Conservation (phyloP, 2,329 filamentous ascomycete species). For the Xylaria sp. region DNA sequence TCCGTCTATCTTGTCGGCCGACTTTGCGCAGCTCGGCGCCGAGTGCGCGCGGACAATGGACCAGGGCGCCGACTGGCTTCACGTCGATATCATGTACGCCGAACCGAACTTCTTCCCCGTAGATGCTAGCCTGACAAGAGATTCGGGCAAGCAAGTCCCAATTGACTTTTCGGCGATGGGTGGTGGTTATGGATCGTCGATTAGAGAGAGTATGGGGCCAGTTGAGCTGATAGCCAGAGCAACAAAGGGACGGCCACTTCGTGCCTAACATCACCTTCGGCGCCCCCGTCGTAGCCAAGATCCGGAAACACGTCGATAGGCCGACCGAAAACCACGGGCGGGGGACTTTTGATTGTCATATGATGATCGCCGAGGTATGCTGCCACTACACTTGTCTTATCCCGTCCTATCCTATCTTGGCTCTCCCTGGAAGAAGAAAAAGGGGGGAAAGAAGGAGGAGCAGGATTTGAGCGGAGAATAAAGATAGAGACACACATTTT, state of each 20-base stretch:
- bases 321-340: slow-evolving; percentile 76
- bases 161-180: neutral
- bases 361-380: slow-evolving; percentile 98
- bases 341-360: slow-evolving; percentile 98
- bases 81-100: slow-evolving; percentile 86
- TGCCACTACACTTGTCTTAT: slow-evolving; percentile 36
- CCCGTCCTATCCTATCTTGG: neutral
- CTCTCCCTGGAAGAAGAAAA: neutral
- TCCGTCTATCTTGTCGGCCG: slow-evolving; percentile 96
- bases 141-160: neutral
- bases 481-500: neutral
- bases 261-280: slow-evolving; percentile 99
- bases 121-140: neutral
- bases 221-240: slow-evolving; percentile 24
- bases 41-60: slow-evolving; percentile 89
- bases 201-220: neutral
- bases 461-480: neutral
- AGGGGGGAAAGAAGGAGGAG: neutral
- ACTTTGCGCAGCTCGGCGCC: slow-evolving; percentile 88
- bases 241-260: slow-evolving; percentile 91
- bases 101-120: slow-evolving; percentile 11
- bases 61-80: slow-evolving; percentile 90
- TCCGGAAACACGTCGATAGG: slow-evolving; percentile 83
- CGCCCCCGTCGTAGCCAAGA: slow-evolving; percentile 92
- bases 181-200: neutral